A percentile compares a stretch with the other conserved stretches of the same genome.
phyloP scores from a whole-genome alignment of 805 yeast species.

The Wickerhamiella azymoides region DNA sequence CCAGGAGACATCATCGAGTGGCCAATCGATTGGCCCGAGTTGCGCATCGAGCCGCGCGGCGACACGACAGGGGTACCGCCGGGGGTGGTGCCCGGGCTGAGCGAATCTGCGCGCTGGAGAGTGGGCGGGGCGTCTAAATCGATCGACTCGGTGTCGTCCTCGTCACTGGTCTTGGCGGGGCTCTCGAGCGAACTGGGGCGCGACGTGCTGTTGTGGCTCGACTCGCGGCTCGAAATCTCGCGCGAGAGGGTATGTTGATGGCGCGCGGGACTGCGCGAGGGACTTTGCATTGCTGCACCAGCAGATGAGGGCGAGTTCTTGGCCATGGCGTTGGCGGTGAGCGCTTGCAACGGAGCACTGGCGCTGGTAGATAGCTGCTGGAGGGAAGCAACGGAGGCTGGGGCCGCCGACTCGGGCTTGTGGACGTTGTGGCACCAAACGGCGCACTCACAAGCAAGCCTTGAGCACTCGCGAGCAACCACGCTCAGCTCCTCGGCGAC shows the following conservation, averaged over 20 bases:
- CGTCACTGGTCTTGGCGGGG: not conserved
- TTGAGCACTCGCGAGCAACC: constrained; percentile 24
- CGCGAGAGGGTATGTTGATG: not conserved
- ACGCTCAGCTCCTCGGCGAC: constrained; percentile 19
- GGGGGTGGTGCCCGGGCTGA: not conserved
- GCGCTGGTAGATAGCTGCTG: no score
- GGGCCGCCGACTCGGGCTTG: no score
- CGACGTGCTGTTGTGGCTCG: constrained; percentile 2
- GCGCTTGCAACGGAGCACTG: no score
- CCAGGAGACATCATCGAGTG: no score
- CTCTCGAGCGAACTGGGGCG: not conserved
- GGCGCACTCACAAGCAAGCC: constrained; percentile 25
- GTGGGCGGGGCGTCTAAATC: constrained; percentile 6
- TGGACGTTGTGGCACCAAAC: constrained; percentile 15
- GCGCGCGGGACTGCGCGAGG: not conserved
- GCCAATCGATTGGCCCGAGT: no score
- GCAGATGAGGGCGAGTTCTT: no score
- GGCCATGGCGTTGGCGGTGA: no score
- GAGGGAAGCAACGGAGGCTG: no score
- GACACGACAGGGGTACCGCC: not conserved
- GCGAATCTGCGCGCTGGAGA: constrained; percentile 5
- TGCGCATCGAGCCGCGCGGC: not conserved
- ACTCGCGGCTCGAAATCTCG: constrained; percentile 2
- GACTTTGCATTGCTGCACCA: no score
- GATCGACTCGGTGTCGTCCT: constrained; percentile 1